Base-by-base conservation (phyloP, 371 early-diverging fungal genomes). In the Mortierella sp. region DNA sequence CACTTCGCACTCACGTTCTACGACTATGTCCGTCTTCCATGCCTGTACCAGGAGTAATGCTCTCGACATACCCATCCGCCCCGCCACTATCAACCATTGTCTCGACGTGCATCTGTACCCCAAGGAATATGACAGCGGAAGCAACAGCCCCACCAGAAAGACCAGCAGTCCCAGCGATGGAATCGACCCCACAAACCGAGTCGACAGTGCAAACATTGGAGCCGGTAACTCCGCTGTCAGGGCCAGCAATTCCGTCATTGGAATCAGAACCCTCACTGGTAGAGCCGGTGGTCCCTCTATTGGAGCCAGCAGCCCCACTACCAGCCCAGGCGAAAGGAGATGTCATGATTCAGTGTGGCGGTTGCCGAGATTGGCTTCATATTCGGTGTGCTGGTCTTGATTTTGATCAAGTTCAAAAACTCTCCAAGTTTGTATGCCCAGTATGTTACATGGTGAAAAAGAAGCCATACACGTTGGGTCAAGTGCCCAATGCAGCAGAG, bases 341-440 rank as follows among this genome's bases (percentile, higher is more conserved):
- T 17, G 67, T 52, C 55, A 85, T 86, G 72, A 71, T 91, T 4
- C 78, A 79, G 27, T 91, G 91, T 62, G 90, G 90, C 49, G 37
- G 59, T 21, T 91, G 91, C 52, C 66, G 70, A 14, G 88, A 85
- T 19, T 86, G 85, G 84, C 86, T 80, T 70, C 91, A 91, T 59
- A 55, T 80, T 2, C 54, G 46, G 1, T 91, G 91, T 57, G 83
- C 84, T 52, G 73, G 73, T 22, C 21, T 82, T 28, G 52, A 62
- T 7, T 44, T 74, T 24, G 77, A 60, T 31, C 58, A 57, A 10
- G 79, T 79, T 16, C 65, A 57, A 21, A 60, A 47, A 43, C 57
- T 76, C 28, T 60, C 39, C 50, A 63, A 56, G 51, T 76, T 61
- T 51, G 46, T 55, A 10, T 76, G 77, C 29, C 77, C 77, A 19